These are phyloP conservation scores for Rhizophora mangle DNA, from an alignment of 345 rosid species.

Conservation along the genomic window DNA sequence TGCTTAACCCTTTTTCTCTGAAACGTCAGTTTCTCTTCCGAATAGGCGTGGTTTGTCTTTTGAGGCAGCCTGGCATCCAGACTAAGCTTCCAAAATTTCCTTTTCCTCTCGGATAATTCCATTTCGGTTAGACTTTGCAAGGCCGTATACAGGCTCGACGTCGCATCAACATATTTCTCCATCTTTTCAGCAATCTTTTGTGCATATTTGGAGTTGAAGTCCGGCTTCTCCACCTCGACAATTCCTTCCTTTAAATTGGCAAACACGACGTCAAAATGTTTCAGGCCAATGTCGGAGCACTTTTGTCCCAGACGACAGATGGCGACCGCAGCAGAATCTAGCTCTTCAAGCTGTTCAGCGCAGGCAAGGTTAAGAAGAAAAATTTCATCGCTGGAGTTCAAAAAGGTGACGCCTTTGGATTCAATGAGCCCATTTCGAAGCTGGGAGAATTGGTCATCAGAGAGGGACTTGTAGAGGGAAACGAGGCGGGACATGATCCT, in stretches of 20 bases:
- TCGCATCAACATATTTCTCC: slow-evolving; percentile 36
- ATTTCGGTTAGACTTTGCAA: slow-evolving; percentile 31
- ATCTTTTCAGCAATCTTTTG: slow-evolving; percentile 33
- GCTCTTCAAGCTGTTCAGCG: slow-evolving; percentile 45
- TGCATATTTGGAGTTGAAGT: slow-evolving; percentile 19
- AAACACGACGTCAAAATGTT: slow-evolving; percentile 28
- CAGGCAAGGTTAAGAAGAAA: slow-evolving; percentile 39
- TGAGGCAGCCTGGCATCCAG: not conserved
- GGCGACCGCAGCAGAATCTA: slow-evolving; percentile 24
- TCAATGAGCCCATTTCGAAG: slow-evolving; percentile 28
- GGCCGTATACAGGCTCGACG: slow-evolving; percentile 25
- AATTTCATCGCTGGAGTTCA: slow-evolving; percentile 37
- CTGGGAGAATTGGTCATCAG: slow-evolving; percentile 28
- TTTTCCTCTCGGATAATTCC: slow-evolving; percentile 39
- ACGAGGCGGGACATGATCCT: slow-evolving; percentile 47
- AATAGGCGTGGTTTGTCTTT: slow-evolving; percentile 20
- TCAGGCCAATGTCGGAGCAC: slow-evolving; percentile 29
- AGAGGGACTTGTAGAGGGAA: slow-evolving; percentile 33
- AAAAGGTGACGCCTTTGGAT: slow-evolving; percentile 37
- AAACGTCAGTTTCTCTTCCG: slow-evolving; percentile 30
- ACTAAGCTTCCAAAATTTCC: slow-evolving; percentile 26
- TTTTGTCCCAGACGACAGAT: slow-evolving; percentile 33
- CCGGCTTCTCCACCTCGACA: slow-evolving; percentile 9
- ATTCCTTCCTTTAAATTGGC: slow-evolving; percentile 28
- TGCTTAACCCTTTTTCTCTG: slow-evolving; percentile 34